Evolutionary conservation across 23 red algal species (phyloP).

Genomic region (Gracilaria gracilis): DNA sequence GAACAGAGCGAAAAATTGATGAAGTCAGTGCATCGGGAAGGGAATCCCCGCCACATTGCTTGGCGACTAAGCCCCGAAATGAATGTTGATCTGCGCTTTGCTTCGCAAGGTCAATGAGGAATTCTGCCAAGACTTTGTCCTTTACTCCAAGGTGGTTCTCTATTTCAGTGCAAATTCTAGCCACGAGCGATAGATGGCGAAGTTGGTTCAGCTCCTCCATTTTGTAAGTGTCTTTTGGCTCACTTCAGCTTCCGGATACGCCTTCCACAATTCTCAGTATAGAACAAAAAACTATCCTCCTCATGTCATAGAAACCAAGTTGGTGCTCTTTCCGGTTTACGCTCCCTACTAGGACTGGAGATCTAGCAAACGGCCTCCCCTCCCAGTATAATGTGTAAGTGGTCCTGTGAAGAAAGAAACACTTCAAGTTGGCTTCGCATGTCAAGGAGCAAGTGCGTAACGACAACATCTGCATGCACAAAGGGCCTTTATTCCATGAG

Average conservation of each 20-base stretch:
- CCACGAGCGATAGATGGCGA: slow-evolving; percentile 63
- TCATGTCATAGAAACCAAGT: neutral
- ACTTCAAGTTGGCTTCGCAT: too few relatives aligned
- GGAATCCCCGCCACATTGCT: slow-evolving; percentile 54
- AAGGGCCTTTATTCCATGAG: too few relatives aligned
- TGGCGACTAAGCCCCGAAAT: slow-evolving; percentile 51
- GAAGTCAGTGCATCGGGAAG: slow-evolving; percentile 64
- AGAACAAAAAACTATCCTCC: neutral
- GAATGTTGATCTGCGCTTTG: slow-evolving; percentile 31
- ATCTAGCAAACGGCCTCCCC: too few relatives aligned
- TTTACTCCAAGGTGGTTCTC: slow-evolving; percentile 87
- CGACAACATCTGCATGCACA: too few relatives aligned
- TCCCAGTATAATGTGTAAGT: too few relatives aligned
- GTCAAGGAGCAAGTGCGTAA: too few relatives aligned
- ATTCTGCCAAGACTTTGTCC: slow-evolving; percentile 88
- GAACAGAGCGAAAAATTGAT: slow-evolving; percentile 69
- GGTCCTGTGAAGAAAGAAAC: too few relatives aligned
- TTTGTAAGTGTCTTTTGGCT: neutral
- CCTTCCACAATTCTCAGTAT: neutral
- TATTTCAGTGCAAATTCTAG: slow-evolving; percentile 74
- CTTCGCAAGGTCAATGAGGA: slow-evolving; percentile 77
- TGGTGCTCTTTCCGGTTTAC: neutral
- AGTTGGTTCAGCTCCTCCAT: slow-evolving; percentile 87
- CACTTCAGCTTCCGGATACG: neutral
- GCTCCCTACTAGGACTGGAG: neutral